These are phyloP conservation scores for Glycine latifolia DNA, from an alignment of 306 rosid genomes.

Conservation along the genomic window DNA sequence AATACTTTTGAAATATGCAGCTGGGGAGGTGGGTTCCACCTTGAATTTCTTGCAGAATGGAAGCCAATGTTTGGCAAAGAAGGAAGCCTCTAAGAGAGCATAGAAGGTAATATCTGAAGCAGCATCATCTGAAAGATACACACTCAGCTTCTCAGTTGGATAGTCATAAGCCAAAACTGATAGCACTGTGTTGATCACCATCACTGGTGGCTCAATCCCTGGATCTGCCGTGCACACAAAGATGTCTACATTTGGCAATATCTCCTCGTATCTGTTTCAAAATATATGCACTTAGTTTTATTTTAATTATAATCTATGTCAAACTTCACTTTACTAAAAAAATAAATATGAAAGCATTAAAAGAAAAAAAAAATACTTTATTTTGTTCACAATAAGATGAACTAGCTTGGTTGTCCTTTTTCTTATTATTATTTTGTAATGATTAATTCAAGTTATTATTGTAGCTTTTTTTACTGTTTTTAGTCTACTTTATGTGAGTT, in stretches of 20 bases:
- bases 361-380: too few species aligned
- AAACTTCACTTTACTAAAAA: too few species aligned
- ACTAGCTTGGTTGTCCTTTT: too few species aligned
- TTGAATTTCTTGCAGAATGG: constrained; percentile 73
- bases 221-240: constrained; percentile 88
- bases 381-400: too few species aligned
- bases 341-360: too few species aligned
- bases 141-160: constrained; percentile 68
- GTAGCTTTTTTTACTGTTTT: too few species aligned
- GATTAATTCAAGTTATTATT: too few species aligned
- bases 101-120: constrained; percentile 68
- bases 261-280: constrained; percentile 55
- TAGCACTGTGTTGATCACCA: constrained; percentile 75
- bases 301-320: too few species aligned
- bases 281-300: neutral
- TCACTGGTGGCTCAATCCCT: constrained; percentile 66
- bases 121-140: constrained; percentile 82
- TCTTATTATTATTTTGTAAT: too few species aligned
- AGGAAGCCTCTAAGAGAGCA: constrained; percentile 67
- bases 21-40: constrained; percentile 73
- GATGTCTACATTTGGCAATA: constrained; percentile 67
- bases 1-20: constrained; percentile 56
- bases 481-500: too few species aligned
- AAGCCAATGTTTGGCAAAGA: constrained; percentile 78
- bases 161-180: constrained; percentile 81